Base-by-base conservation (phyloP, 805 yeast genomes). In the Yarrowia sp. region DNA sequence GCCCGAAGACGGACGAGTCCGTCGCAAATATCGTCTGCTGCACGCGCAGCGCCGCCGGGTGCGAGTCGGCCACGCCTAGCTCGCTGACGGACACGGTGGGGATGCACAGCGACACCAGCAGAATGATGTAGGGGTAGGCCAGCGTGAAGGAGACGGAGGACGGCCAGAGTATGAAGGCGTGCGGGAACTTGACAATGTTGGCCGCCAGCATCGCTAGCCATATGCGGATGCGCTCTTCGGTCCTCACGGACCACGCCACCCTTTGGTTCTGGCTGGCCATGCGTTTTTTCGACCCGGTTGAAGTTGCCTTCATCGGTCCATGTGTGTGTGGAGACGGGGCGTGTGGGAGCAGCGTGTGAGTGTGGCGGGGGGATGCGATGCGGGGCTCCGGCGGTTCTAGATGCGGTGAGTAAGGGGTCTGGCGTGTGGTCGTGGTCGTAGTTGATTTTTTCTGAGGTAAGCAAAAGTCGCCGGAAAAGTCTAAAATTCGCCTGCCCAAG, bases 161-260 rank as follows among this genome's bases (percentile, higher is more conserved):
- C 0, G 86, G 85, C 74, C 80, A 73, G 9, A 83, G 72, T 25
- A 83, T 83, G 66, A 74, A 79, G 3, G 70, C 66, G 27, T 76
- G 67, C 6, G 82, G 83, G 39, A 72, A 71, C 64, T 51, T 51
- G 42, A 51, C 58, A 24, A 51, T 51, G 42, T 51, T 51, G 24
- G 58, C 58, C n/a, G 58, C 58, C 22, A 51, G 58, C 41, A 51
- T 32, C 41, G 58, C 58, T 22, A 51, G 32, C 58, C 58, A 51
- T 51, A 51, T 51, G 58, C 58, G 58, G 41, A 51, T 33, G 32
- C 58, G 58, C 12, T 51, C 58, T 18, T 51, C 58, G 18, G 36
- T 29, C 18, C 31, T n/a, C 16, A 24, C 32, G 27, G 58, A 24
- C 58, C 58, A 51, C 19, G 58, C 12, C 42, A 13, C 16, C 33